Percentiles rank a stretch among this genome's conserved stretches.
phyloP scores from a whole-genome alignment of 495 filamentous ascomycete genomes.

The Schizothecium vesticola region DNA sequence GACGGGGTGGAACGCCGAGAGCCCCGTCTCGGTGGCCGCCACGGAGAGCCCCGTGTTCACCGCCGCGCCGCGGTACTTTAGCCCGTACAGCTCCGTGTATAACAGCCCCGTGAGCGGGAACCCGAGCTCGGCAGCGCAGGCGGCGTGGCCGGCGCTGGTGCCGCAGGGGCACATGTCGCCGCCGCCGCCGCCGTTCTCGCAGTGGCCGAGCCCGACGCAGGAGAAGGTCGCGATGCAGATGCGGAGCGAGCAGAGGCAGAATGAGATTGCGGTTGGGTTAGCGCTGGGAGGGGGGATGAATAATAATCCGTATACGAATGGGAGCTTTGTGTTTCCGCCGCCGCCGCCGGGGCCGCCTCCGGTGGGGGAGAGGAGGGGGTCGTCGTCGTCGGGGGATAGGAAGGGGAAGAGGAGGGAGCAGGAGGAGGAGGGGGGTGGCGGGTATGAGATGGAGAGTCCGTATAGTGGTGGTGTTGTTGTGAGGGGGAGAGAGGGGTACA shows the following conservation, averaged over 20 bases:
- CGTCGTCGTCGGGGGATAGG: conserved; percentile 5
- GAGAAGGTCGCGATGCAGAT: conserved; percentile 24
- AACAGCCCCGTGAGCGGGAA: conserved; percentile 41
- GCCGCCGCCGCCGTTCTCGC: conserved; percentile 26
- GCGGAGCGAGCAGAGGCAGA: conserved; percentile 22
- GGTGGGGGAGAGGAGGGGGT: background rate
- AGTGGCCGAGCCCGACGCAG: conserved; percentile 28
- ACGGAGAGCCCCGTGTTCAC: conserved; percentile 21
- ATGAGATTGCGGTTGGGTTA: conserved; percentile 31
- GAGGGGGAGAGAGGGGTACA: conserved; percentile 1
- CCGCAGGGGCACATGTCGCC: conserved; percentile 23
- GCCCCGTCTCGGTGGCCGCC: conserved; percentile 34
- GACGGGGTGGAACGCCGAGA: conserved; percentile 41
- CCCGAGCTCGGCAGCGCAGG: conserved; percentile 23
- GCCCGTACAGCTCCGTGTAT: conserved; percentile 42
- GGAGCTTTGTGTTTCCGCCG: conserved; percentile 6
- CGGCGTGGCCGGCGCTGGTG: conserved; percentile 21
- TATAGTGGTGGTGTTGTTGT: conserved; percentile 10
- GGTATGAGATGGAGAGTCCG: conserved; percentile 32
- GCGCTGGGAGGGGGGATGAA: conserved; percentile 30
- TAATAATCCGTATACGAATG: conserved; percentile 10
- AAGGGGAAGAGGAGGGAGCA: conserved; percentile 30
- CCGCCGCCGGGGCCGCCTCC: background rate
- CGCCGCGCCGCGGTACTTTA: conserved; percentile 43
- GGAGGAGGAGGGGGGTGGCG: background rate